Base-by-base conservation (phyloP, 164 flowering plant genomes). In the Nymphaea colorata region DNA sequence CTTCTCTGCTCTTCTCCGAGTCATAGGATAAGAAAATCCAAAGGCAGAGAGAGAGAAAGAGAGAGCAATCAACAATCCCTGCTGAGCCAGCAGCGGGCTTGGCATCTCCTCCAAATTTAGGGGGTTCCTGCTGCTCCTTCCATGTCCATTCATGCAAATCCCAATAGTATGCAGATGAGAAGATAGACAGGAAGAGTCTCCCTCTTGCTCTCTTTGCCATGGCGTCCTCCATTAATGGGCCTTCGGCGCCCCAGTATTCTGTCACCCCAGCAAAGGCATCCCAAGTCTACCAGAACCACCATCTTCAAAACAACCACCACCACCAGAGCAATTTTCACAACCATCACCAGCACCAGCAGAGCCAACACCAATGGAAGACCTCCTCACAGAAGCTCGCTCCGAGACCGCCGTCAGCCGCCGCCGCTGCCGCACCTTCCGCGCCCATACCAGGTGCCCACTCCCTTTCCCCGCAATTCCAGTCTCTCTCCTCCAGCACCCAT, bases 401-500 rank as follows among this genome's bases (percentile, higher is more conserved):
- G 36, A 25, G 36, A 25, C 36, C 36, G 36, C 36, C 57, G 8
- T 51, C 57, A 15, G 57, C 57, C 14, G 8, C 57, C 57, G 15
- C 57, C 57, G 57, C 57, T 8, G 12, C 57, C 3, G 57, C 57
- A 51, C 3, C 41, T 44, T 8, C 47, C 4, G 17, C 41, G 17
- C 8, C 51, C 15, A 15, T 6, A 3, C 4, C 14, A 16, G 59
- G 44, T 70, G 4, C n/a, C 25, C 57, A 45, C 74, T 18, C 72
- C 44, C 15, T 59, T 62, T 60, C 62, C 16, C 17, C 70, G 6
- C 64, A 6, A 17, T 36, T 55, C 80, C 12, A 74, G 76, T 42
- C 68, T 82, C 63, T 82, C 69, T 62, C 82, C 67, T 59, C 76
- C 73, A 51, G 76, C 64, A 63, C 87, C 16, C 80, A 83, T 7